A percentile compares a stretch with the other conserved stretches of the same genome.
phyloP scores from a whole-genome alignment of 768 basidiomycete genomes.

The Kondoa subrosea region DNA sequence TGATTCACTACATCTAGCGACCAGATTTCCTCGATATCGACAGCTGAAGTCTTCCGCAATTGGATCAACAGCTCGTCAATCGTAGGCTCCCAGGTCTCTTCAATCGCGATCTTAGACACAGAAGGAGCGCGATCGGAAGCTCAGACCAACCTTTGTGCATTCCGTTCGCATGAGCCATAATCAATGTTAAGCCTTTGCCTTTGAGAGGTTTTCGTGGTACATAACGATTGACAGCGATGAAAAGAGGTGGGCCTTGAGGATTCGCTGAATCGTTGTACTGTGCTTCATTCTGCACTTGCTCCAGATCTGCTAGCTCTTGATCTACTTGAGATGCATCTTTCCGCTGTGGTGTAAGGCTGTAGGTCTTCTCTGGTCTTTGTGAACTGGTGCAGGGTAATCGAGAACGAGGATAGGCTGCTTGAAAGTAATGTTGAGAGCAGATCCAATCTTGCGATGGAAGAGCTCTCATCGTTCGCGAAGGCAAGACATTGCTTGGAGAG shows the following conservation, averaged over 20 bases:
- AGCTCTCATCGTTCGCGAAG: neutral
- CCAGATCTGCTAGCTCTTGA: neutral
- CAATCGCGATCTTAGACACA: neutral
- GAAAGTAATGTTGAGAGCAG: neutral
- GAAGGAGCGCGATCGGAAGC: neutral
- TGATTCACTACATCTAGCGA: constrained; percentile 67
- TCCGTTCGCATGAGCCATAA: constrained; percentile 71
- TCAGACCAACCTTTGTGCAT: constrained; percentile 61
- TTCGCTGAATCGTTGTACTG: neutral
- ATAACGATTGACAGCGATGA: neutral
- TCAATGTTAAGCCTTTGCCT: constrained; percentile 45
- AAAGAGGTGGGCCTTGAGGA: neutral
- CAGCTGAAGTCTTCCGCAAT: constrained; percentile 11
- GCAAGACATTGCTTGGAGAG: neutral
- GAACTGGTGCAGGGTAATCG: neutral
- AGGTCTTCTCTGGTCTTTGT: neutral
- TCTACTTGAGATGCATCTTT: neutral
- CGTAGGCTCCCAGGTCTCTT: constrained; percentile 69
- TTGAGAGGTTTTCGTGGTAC: neutral
- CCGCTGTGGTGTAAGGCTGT: neutral
- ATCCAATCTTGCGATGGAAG: neutral
- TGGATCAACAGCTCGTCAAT: constrained; percentile 42
- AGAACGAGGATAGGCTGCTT: neutral
- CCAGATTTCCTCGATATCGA: constrained; percentile 57
- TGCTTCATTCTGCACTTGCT: neutral